Percentiles rank a stretch among this genome's conserved stretches.
These are phyloP conservation scores for Hypoxylon sp. DNA, from an alignment of 2,329 filamentous ascomycete species.

Conservation along the genomic window DNA sequence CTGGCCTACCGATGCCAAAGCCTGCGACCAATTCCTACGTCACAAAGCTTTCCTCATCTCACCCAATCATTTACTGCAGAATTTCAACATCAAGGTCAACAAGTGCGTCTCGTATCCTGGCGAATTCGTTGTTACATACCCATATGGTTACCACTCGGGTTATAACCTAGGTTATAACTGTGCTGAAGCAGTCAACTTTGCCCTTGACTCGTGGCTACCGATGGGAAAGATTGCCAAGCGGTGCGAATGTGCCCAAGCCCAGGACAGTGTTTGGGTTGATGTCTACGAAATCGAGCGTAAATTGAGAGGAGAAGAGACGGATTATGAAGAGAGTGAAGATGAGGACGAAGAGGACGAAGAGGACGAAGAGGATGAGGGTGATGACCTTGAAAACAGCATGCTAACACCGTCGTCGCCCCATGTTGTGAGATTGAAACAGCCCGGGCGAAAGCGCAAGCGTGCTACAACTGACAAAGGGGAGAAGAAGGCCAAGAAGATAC, in stretches of 20 bases:
- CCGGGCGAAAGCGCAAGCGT: constrained; percentile 75
- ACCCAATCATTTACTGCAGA: constrained; percentile 82
- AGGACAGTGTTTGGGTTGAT: constrained; percentile 98
- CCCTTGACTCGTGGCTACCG: constrained; percentile 91
- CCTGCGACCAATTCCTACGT: constrained; percentile 92
- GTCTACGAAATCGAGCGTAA: constrained; percentile 96
- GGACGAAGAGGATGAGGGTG: constrained; percentile 67
- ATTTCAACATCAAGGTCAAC: constrained; percentile 96
- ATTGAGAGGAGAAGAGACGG: constrained; percentile 85
- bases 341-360: constrained; percentile 73
- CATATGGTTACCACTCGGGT: constrained; percentile 97
- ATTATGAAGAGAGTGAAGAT: constrained; percentile 81
- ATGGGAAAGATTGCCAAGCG: constrained; percentile 96
- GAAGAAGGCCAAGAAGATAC: constrained; percentile 78
- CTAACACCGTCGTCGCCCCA: constrained; percentile 80
- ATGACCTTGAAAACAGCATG: constrained; percentile 67
- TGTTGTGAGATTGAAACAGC: constrained; percentile 69
- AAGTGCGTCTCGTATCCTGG: constrained; percentile 94
- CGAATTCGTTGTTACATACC: constrained; percentile 98
- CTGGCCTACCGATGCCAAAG: constrained; percentile 94
- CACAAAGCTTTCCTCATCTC: constrained; percentile 99
- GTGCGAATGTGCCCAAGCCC: constrained; percentile 92
- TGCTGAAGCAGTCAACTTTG: constrained; percentile 98
- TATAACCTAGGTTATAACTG: constrained; percentile 99
- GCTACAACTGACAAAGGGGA: constrained; percentile 51